Evolutionary conservation across 371 early-diverging fungal species (phyloP).

Genomic region (Mortierella sp.): DNA sequence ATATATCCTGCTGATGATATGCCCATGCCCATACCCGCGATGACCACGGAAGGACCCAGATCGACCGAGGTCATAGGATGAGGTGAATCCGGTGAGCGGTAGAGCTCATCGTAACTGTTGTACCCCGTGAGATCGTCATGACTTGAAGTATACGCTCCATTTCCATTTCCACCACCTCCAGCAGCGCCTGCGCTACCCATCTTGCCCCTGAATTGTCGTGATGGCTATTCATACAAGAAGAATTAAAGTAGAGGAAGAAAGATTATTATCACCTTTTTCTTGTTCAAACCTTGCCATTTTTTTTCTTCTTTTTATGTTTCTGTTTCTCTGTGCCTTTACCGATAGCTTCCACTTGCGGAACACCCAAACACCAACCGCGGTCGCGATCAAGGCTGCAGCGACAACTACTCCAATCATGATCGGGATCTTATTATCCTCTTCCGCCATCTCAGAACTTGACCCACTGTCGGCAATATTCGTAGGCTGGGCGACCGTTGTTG

Average conservation of each 20-base stretch:
- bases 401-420: constrained; percentile 27
- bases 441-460: neutral
- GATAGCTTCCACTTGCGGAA: constrained; percentile 57
- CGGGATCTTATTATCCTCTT: neutral
- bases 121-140: constrained; percentile 15
- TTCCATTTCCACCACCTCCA: neutral
- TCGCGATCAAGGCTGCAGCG: constrained; percentile 28
- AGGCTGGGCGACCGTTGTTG: neutral
- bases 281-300: no score
- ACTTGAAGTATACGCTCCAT: neutral
- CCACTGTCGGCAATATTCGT: neutral
- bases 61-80: neutral
- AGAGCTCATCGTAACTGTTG: constrained; percentile 20
- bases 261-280: no score
- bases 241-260: no score
- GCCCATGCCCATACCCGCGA: neutral
- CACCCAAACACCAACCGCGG: constrained; percentile 49
- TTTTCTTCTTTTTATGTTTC: neutral
- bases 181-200: constrained; percentile 9
- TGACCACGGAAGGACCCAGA: neutral
- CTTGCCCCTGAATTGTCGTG: constrained; percentile 44
- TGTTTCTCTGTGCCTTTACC: constrained; percentile 22
- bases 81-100: constrained; percentile 1
- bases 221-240: constrained; percentile 23
- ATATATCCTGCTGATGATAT: constrained; percentile 4